These are phyloP conservation scores for Daldinia loculata DNA, from an alignment of 495 filamentous ascomycete genomes.

Conservation along the genomic window DNA sequence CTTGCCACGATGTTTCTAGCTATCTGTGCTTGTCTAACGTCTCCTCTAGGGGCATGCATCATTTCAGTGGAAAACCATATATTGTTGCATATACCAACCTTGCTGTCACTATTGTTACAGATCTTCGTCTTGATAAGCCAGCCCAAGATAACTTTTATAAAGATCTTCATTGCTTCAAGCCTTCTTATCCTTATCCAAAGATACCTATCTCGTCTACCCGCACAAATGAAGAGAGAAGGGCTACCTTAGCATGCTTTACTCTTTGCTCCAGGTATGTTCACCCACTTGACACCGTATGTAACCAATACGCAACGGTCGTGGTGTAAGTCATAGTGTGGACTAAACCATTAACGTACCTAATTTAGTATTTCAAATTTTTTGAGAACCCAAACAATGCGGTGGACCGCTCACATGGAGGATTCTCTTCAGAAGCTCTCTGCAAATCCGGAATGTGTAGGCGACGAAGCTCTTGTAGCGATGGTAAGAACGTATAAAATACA, in stretches of 20 bases:
- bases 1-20: background rate
- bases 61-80: slow-evolving; percentile 46
- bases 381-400: slow-evolving; percentile 43
- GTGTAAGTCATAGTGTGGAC: background rate
- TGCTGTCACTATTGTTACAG: slow-evolving; percentile 60
- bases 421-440: slow-evolving; percentile 39
- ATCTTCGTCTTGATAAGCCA: slow-evolving; percentile 64
- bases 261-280: slow-evolving; percentile 36
- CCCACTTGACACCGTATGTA: background rate
- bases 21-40: slow-evolving; percentile 14
- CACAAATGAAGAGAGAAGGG: slow-evolving; percentile 45
- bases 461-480: slow-evolving; percentile 41
- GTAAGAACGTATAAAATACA: slow-evolving; percentile 49
- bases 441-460: slow-evolving; percentile 34
- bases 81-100: slow-evolving; percentile 59
- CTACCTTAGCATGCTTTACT: slow-evolving; percentile 39
- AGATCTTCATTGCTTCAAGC: slow-evolving; percentile 40
- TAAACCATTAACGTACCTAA: slow-evolving; percentile 29
- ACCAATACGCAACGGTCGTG: background rate
- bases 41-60: slow-evolving; percentile 41
- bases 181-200: slow-evolving; percentile 32
- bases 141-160: slow-evolving; percentile 38
- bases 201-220: slow-evolving; percentile 28
- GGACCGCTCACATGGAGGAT: slow-evolving; percentile 47
- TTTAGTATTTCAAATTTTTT: slow-evolving; percentile 48